Base-by-base conservation (phyloP, 2,329 filamentous ascomycete species). In the Cladophialophora carrionii region DNA sequence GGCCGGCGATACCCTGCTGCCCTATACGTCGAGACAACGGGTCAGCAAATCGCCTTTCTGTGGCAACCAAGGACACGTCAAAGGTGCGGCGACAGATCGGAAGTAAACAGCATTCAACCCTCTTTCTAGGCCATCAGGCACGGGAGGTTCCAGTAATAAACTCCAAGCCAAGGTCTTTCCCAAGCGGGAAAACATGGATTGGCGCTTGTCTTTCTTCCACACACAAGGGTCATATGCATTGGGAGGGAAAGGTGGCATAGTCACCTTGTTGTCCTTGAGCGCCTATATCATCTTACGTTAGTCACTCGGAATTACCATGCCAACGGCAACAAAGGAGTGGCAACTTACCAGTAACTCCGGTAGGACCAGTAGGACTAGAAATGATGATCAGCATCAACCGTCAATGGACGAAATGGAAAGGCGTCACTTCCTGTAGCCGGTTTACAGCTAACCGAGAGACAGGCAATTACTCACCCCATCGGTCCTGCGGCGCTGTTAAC, bases 281-380 rank as follows among this genome's bases (percentile, higher is more conserved):
- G 17, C 34, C 34, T 41, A 17, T 41, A 41, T 41, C 14, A 14
- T 17, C 34, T 1, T 14, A 6, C 34, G 34, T 41, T 41, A 41
- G 34, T 14, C 14, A 41, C 14, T 41, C 34, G 0, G 14, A 4
- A 41, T 41, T 41, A 17, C 34, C 14, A 6, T 41, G 34, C 17
- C 4, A 5, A 6, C 6, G 14, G 34, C 34, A 1, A 17, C 34
- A 17, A 41, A 41, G n/a, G n/a, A 9, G 22, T 24, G 46, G 1
- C 4, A 24, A 49, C 46, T 24, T 32, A 58, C 56, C 56, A 22
- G 56, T 58, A 24, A 8, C 56, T 49, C 56, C 56, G 9, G 43
- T 49, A 9, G 37, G 41, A 24, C 56, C 56, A 3, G 56, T 49
- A 32, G 56, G 56, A 43, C 56, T 51, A 34, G 6, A 10, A 29